Evolutionary conservation across 306 rosid species (phyloP).

Genomic region (Sophora flavescens): DNA sequence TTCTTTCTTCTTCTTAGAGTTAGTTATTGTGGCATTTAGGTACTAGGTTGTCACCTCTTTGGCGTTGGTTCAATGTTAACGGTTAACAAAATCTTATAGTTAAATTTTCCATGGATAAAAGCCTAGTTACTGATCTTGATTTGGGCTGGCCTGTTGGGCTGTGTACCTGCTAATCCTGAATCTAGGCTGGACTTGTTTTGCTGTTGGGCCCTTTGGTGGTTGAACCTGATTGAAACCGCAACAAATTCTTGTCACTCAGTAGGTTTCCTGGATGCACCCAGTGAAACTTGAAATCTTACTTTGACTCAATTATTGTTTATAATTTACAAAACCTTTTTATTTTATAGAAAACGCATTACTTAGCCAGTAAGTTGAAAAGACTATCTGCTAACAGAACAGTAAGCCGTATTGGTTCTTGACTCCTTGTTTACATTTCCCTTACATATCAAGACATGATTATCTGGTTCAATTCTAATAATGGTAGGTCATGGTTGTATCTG

Average conservation of each 20-base stretch:
- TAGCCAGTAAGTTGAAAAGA: slow-evolving; percentile 23
- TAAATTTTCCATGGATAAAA: slow-evolving; percentile 12
- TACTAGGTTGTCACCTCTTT: slow-evolving; percentile 6
- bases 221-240: background rate
- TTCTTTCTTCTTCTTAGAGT: slow-evolving; percentile 26
- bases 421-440: background rate
- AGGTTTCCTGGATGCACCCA: background rate
- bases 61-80: slow-evolving; percentile 26
- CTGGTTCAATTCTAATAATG: background rate
- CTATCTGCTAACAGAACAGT: slow-evolving; percentile 1
- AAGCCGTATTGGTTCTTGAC: background rate
- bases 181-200: slow-evolving; percentile 1
- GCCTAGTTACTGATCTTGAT: slow-evolving; percentile 11
- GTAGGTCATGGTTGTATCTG: slow-evolving; percentile 20
- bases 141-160: slow-evolving; percentile 3
- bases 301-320: background rate
- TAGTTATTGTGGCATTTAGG: slow-evolving; percentile 34
- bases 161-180: slow-evolving; percentile 5
- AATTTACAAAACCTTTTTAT: background rate
- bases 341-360: background rate
- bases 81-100: background rate
- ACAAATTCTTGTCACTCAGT: background rate
- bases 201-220: slow-evolving; percentile 9
- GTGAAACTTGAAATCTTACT: background rate
- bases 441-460: slow-evolving; percentile 18